Evolutionary conservation across 345 rosid genomes (phyloP), one percentile per base, ranked within the genome.

Genomic region (Moringa oleifera): DNA sequence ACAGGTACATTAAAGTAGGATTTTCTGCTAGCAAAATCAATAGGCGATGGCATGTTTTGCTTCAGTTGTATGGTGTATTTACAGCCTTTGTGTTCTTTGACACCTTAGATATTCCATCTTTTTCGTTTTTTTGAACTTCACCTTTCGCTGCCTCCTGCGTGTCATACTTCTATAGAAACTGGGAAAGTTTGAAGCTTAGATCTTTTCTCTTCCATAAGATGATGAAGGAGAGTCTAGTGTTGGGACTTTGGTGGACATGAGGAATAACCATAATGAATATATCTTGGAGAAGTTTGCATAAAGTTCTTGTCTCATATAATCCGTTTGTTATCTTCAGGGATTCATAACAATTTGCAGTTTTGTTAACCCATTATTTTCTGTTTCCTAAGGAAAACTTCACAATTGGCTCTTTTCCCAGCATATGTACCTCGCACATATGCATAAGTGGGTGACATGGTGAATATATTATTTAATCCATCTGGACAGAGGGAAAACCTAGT

Each of bases 1-100:
- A 77, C 91, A 90, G 97, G 99, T 94, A 85, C 23, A 0, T 45
- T 25, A 36, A 62, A 20, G 15, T 49, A 18, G 23, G 50, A 23
- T 33, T 41, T 57, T 20, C 2, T 51, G 16, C 49, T 47, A 6
- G 10, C 31, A 63, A 22, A 50, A 24, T 46, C 17, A 15, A 7
- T 41, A 41, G 47, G 5, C 12, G 47, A 41, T 9, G 12, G 47
- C 47, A 4, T 28, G 57, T 51, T 70, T 59, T 54, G 25, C 37
- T 52, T 50, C 17, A 7, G 19, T 54, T 23, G 28, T 11, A 55
- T 12, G 7, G 8, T 3, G 9, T 21, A 0, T 55, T 55, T 15
- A 19, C 23, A 2, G 22, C 25, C 28, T 58, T 10, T 22, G 17
- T 58, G 16, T 46, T 59, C 5, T 46, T 19, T 36, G 45, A 17